Evolutionary conservation across 352 stramenopile genomes (phyloP), one percentile per base, ranked within the genome.

Genomic region (Globisporangium echinulatum): DNA sequence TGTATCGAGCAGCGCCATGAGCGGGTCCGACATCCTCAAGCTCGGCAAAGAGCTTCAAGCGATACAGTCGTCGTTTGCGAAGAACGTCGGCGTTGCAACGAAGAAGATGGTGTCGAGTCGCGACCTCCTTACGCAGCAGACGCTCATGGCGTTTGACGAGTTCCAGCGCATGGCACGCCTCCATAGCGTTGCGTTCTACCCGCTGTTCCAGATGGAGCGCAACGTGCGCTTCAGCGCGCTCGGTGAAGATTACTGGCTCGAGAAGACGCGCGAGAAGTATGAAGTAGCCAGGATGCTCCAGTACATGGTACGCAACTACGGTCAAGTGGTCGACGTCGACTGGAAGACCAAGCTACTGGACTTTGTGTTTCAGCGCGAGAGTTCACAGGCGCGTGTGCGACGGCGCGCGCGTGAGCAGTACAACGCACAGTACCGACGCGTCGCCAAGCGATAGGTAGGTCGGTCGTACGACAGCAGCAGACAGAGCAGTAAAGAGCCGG

Each of bases 131-230:
- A 47, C 50, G 44, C 50, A 68, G 15, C 48, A 65, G 19, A 54
- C 58, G 51, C 56, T 57, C 5, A 48, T 79, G 17, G 73, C 67
- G 15, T 87, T 88, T 52, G 66, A 70, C 4, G 79, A 84, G 48
- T 87, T 88, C 48, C 61, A 83, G 54, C 62, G 70, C 25, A 67
- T 88, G 14, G 74, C 77, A 9, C 65, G 55, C 17, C 76, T 74
- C 13, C 68, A 88, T 47, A 67, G 62, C 13, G 65, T 82, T 25
- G 71, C 76, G 0, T 86, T 89, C 54, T 85, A 74, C 37, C 79
- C 77, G 7, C 54, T 89, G 4, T 52, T 86, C 2, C 69, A 70
- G 58, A 62, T 86, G 50, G 77, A 89, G 52, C 75, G 64, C 52
- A 78, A 70, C 25, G 64, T 85, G 0, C 75, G 77, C 0, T 42